Evolutionary conservation across 202 grass and related monocot genomes (phyloP).

Genomic region (Musa balbisiana): DNA sequence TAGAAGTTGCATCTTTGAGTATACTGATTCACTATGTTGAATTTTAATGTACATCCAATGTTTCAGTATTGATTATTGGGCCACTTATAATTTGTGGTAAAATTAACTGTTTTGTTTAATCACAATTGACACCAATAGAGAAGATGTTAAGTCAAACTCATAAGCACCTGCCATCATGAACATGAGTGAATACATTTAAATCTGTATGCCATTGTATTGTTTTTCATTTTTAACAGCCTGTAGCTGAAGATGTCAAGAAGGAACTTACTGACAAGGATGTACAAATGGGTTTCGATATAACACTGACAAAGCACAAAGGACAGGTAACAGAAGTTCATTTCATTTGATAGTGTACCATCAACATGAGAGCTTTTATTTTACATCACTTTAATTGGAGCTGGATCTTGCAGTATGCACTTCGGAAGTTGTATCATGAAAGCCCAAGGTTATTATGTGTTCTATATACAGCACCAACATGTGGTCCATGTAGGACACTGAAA

Average conservation of each 20-base stretch:
- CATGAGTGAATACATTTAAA: too few relatives aligned
- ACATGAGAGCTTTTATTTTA: background rate
- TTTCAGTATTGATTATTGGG: constrained; percentile 2
- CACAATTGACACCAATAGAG: constrained; percentile 1
- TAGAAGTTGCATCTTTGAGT: background rate
- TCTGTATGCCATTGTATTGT: constrained; percentile 7
- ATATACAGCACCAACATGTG: constrained; percentile 96
- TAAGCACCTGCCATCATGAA: too few relatives aligned
- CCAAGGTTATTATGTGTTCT: constrained; percentile 81
- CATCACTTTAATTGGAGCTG: constrained; percentile 10
- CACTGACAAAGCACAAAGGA: constrained; percentile 72
- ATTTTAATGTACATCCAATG: background rate
- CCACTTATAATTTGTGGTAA: constrained; percentile 2
- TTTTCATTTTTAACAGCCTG: constrained; percentile 39
- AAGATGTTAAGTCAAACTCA: background rate
- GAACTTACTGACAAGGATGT: constrained; percentile 72
- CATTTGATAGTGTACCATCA: background rate
- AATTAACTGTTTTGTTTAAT: constrained; percentile 5
- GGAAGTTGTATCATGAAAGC: constrained; percentile 96
- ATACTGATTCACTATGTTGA: background rate
- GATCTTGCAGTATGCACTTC: constrained; percentile 66
- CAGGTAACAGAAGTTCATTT: constrained; percentile 40
- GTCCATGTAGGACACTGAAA: constrained; percentile 97
- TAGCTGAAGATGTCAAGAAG: constrained; percentile 65
- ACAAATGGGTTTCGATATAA: constrained; percentile 86